A percentile compares a stretch with the other conserved stretches of the same genome.
Evolutionary conservation across 164 flowering plant species (phyloP).

Genomic region (Kalanchoe fedtschenkoi): DNA sequence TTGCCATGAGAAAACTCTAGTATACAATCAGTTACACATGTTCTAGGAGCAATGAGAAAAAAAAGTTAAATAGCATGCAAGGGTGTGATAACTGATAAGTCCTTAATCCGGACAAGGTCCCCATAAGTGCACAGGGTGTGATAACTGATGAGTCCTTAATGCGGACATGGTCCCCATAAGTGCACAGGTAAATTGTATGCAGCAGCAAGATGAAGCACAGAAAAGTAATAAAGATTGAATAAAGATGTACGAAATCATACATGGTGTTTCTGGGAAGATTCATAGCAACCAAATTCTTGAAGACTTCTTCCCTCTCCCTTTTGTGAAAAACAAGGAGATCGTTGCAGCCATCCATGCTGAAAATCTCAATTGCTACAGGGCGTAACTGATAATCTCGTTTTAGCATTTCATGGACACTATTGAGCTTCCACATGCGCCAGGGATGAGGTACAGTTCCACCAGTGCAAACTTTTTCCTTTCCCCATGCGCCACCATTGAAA

Average conservation of each 20-base stretch:
- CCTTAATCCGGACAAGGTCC: neutral
- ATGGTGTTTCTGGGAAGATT: constrained; percentile 98
- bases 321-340: constrained; percentile 99
- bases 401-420: constrained; percentile 87
- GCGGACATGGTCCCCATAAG: neutral
- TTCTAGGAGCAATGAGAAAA: neutral
- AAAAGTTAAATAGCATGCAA: neutral
- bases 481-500: constrained; percentile 99
- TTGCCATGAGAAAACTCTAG: neutral
- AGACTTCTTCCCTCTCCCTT: constrained; percentile 94
- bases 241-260: constrained; percentile 32
- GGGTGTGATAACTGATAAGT: neutral
- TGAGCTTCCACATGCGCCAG: constrained; percentile 99
- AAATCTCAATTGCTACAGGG: constrained; percentile 97
- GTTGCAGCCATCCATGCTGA: constrained; percentile 99
- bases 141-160: too few species aligned
- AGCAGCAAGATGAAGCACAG: neutral
- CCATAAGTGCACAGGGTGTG: neutral
- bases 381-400: constrained; percentile 99
- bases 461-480: constrained; percentile 75
- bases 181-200: neutral
- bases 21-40: neutral
- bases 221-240: neutral
- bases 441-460: constrained; percentile 81
- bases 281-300: constrained; percentile 85